Evolutionary conservation across 208 protist species (phyloP).

Genomic region (Leishmania guyanensis): DNA sequence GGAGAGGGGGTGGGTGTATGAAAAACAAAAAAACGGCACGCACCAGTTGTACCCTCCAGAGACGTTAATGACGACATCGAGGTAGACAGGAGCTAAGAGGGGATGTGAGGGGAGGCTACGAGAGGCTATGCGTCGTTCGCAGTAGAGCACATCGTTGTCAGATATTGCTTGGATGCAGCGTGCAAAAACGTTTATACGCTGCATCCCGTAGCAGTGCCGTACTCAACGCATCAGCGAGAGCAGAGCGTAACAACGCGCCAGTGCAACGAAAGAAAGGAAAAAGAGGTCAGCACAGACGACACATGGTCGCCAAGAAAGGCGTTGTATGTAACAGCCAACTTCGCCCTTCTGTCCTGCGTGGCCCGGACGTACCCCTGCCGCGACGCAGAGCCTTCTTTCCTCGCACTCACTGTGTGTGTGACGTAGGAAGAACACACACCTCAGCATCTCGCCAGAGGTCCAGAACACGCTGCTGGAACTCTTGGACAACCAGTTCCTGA

Average conservation of each 20-base stretch:
- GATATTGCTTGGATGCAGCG: neutral
- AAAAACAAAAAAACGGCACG: neutral
- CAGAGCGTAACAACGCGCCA: neutral
- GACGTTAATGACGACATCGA: neutral
- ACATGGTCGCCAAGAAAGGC: neutral
- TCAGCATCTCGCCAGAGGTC: constrained; percentile 1
- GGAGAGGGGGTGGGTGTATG: neutral
- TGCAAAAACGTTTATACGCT: too few species aligned
- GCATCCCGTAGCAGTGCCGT: neutral
- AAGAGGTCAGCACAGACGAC: neutral
- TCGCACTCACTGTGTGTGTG: neutral
- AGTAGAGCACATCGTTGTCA: neutral
- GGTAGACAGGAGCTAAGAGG: neutral
- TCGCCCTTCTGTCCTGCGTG: neutral
- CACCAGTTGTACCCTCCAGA: neutral
- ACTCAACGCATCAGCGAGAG: neutral
- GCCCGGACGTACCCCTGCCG: neutral
- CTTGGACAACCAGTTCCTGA: neutral
- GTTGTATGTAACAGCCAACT: neutral
- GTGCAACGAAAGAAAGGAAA: neutral
- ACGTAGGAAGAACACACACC: neutral
- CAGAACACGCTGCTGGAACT: constrained; percentile 8
- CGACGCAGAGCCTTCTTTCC: neutral
- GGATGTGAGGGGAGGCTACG: neutral
- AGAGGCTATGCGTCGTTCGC: neutral